These are phyloP conservation scores for Trypanosoma avium DNA, from an alignment of 208 protist genomes.

Conservation along the genomic window DNA sequence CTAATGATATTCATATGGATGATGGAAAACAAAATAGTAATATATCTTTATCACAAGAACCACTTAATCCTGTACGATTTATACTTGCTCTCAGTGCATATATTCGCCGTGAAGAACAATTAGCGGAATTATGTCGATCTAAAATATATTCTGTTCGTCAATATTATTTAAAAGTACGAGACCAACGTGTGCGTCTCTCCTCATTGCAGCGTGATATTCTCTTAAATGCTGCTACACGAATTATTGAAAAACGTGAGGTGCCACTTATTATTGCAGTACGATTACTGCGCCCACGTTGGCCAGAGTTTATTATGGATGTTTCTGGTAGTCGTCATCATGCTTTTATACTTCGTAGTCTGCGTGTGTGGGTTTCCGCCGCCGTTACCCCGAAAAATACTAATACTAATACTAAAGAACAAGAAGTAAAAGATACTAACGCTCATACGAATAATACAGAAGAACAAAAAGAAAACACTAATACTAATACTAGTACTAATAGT, in stretches of 20 bases:
- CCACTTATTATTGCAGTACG: conserved; percentile 47
- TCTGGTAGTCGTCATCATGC: conserved; percentile 27
- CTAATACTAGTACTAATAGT: too few species aligned
- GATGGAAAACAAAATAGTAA: too few species aligned
- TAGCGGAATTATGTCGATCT: conserved; percentile 10
- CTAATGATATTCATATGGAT: too few species aligned
- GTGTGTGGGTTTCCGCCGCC: conserved; percentile 59
- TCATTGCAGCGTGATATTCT: conserved; percentile 30
- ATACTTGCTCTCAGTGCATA: conserved; percentile 10
- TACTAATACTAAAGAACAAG: too few species aligned
- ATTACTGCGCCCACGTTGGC: conserved; percentile 54
- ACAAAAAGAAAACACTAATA: too few species aligned
- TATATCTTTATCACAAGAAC: background rate
- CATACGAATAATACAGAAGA: too few species aligned
- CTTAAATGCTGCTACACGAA: conserved; percentile 23
- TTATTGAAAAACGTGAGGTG: conserved; percentile 44
- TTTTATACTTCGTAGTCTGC: conserved; percentile 37
- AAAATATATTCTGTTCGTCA: conserved; percentile 15
- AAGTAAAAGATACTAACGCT: too few species aligned
- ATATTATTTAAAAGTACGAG: conserved; percentile 10
- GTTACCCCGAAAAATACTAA: too few species aligned
- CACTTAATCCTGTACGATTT: background rate
- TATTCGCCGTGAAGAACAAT: conserved; percentile 19
- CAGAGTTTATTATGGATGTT: conserved; percentile 28
- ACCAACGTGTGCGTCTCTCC: conserved; percentile 1